Evolutionary conservation across 257 asterid species (phyloP), one percentile per base, ranked within the genome.

Genomic region (Knoxia roxburghii): DNA sequence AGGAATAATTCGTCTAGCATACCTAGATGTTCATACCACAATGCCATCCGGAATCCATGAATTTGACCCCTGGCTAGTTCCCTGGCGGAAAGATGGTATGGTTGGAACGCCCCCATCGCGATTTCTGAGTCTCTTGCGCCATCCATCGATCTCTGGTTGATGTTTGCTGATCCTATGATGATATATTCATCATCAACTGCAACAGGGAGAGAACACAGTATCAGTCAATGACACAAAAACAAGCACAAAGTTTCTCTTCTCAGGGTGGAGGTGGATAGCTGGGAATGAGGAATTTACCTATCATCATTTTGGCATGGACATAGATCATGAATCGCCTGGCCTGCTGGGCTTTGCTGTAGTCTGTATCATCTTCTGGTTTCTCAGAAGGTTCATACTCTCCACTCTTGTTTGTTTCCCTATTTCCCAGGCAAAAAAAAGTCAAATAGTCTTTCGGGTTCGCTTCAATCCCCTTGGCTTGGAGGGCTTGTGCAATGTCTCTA

Each of bases 151-250:
- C 96, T 79, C 56, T 88, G 88, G 83, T 88, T 88, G 72, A 88
- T 86, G 57, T 88, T 88, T 0, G 96, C 96, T 0, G 94, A 88
- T 48, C 96, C 94, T 1, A 84, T 32, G 61, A 88, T 88, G 58
- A 88, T 88, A 72, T 88, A 88, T 48, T 88, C 96, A 50, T 87
- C 95, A 20, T 87, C 95, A 24, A 87, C 95, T 87, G 92, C 81
- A 65, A 51, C 26, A 46, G 11, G 33, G 12, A 20, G 12, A 20
- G 12, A 49, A 65, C 0, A 46, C 4, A 9, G 9, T 3, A 37
- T 37, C n/a, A n/a, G 12, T 9, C 21, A 11, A 13, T 24, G 20
- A 57, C 30, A 13, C 27, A 24, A 18, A 32, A 40, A 11, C 30
- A 33, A 0, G 13, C n/a, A 7, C 13, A 41, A 41, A 41, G 46